Evolutionary conservation across 306 rosid species (phyloP).

Genomic region (Urtica urens): DNA sequence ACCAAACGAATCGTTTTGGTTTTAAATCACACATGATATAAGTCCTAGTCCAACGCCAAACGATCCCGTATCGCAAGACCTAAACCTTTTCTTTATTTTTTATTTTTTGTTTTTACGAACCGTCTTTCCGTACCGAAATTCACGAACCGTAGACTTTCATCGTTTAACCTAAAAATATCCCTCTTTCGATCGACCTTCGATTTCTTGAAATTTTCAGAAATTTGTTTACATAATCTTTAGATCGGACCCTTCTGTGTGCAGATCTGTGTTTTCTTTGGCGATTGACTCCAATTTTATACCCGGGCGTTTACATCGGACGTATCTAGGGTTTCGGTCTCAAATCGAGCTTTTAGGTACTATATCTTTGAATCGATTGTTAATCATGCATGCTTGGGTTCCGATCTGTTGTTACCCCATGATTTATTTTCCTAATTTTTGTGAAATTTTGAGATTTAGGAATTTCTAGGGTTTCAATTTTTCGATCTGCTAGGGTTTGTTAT

Average conservation of each 20-base stretch:
- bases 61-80: neutral
- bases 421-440: slow-evolving; percentile 5
- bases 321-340: slow-evolving; percentile 43
- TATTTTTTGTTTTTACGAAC: slow-evolving; percentile 1
- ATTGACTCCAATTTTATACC: slow-evolving; percentile 22
- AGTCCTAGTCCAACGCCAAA: slow-evolving; percentile 12
- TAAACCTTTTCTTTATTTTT: slow-evolving; percentile 26
- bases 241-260: slow-evolving; percentile 13
- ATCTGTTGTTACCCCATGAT: slow-evolving; percentile 7
- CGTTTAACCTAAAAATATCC: slow-evolving; percentile 6
- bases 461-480: slow-evolving; percentile 38
- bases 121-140: slow-evolving; percentile 11
- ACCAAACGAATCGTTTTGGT: no score
- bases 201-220: slow-evolving; percentile 2
- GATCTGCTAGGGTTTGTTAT: slow-evolving; percentile 8
- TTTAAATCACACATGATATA: neutral
- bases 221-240: slow-evolving; percentile 13
- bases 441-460: slow-evolving; percentile 15
- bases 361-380: slow-evolving; percentile 11
- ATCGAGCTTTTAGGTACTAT: neutral
- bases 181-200: slow-evolving; percentile 1
- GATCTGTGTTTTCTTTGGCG: slow-evolving; percentile 7
- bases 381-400: neutral
- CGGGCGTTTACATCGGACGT: neutral
- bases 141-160: slow-evolving; percentile 26